Evolutionary conservation across 768 basidiomycete genomes (phyloP), one percentile per base, ranked within the genome.

Genomic region (Tubosaeta sp.): DNA sequence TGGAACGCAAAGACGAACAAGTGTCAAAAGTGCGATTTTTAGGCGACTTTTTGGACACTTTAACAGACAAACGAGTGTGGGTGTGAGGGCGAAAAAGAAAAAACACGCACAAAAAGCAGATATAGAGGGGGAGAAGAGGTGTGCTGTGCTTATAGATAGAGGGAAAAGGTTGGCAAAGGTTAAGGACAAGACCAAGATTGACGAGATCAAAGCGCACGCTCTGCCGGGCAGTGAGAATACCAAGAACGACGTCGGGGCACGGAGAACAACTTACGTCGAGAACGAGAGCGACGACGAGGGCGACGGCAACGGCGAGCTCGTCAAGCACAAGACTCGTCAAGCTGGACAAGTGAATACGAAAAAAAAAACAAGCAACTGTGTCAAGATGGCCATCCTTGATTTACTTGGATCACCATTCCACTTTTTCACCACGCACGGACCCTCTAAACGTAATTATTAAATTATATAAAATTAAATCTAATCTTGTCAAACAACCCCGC

Each of bases 121-220:
- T 51, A 50, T 54, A 49, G 58, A 58, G 56, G 60, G 59, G 46
- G 57, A 59, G 66, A 64, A 67, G 63, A 64, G 60, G 44, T 66
- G 67, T 67, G 66, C 62, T 64, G 68, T 70, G 70, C 54, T 61
- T 71, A 71, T 71, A 72, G 67, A 70, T 70, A 70, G 64, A 64
- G 60, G 57, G 56, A 61, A 66, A 68, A 66, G 49, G 58, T 60
- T 62, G 64, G 51, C 49, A 67, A 68, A 67, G 52, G 66, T 57
- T 52, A 67, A 65, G 58, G 63, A 66, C 60, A 67, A 62, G 58
- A 67, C 60, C 61, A 58, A 59, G 57, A 63, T 63, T 58, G 64
- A 66, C 65, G 64, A 66, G 64, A 66, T 67, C 62, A 59, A 43
- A 65, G 58, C 56, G 60, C 50, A 56, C 58, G 54, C 58, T 63